These are phyloP conservation scores for Podospora pseudoanserina DNA, from an alignment of 495 filamentous ascomycete species.

Conservation along the genomic window DNA sequence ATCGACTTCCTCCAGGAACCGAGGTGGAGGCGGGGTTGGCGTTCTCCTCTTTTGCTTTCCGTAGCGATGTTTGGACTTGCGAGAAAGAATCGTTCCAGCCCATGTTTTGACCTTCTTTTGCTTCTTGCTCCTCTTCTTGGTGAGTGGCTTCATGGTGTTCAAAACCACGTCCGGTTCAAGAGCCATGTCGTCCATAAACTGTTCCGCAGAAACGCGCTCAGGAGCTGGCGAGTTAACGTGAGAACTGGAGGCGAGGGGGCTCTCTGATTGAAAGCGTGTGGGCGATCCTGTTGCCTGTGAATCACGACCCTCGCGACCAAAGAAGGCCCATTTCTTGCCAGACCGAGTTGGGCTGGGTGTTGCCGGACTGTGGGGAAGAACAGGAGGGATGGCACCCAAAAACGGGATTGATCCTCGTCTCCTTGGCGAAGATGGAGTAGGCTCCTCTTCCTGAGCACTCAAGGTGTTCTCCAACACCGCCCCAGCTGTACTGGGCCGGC, in stretches of 20 bases:
- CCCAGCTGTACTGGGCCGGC: conserved; percentile 51
- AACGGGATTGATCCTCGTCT: conserved; percentile 51
- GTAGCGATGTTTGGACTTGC: conserved; percentile 53
- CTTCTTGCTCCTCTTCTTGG: conserved; percentile 60
- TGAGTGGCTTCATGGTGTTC: conserved; percentile 21
- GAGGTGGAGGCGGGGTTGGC: conserved; percentile 40
- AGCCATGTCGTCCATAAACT: conserved; percentile 9
- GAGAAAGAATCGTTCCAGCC: conserved; percentile 72
- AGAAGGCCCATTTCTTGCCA: conserved; percentile 52
- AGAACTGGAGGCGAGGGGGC: conserved; percentile 36
- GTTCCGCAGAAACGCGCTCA: conserved; percentile 21
- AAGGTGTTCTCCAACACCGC: conserved; percentile 48
- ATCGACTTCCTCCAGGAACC: conserved; percentile 19
- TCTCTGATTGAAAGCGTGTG: conserved; percentile 37
- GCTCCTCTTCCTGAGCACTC: conserved; percentile 33
- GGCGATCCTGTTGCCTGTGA: conserved; percentile 38
- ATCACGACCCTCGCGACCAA: conserved; percentile 44
- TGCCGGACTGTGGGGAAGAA: conserved; percentile 27
- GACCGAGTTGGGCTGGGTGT: conserved; percentile 46
- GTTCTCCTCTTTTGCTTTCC: conserved; percentile 42
- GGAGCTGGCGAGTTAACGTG: conserved; percentile 18
- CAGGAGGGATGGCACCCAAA: conserved; percentile 35
- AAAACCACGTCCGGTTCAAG: conserved; percentile 3
- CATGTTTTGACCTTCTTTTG: conserved; percentile 78
- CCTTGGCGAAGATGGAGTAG: conserved; percentile 33